Percentiles rank a stretch among this genome's conserved stretches.
phyloP scores from a whole-genome alignment of 352 stramenopile genomes.

The Globisporangium perplexum region DNA sequence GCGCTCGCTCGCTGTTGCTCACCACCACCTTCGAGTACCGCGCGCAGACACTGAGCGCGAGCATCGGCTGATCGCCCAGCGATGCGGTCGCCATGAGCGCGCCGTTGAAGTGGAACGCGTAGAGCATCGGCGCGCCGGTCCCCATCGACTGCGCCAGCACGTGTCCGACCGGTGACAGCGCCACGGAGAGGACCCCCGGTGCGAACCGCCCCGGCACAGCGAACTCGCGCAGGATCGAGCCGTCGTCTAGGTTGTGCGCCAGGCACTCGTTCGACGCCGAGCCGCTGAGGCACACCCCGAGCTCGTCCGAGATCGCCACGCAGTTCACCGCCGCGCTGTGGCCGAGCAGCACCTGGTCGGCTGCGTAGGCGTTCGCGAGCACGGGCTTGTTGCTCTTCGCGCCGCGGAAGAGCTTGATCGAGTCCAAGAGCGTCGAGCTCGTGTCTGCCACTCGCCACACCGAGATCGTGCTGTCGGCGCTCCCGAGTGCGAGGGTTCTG shows the following conservation, averaged over 20 bases:
- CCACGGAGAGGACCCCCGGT: slow-evolving; percentile 47
- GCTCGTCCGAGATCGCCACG: slow-evolving; percentile 59
- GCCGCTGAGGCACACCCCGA: slow-evolving; percentile 67
- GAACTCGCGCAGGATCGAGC: slow-evolving; percentile 56
- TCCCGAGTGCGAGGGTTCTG: slow-evolving; percentile 46
- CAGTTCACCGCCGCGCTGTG: slow-evolving; percentile 61
- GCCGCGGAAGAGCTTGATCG: slow-evolving; percentile 71
- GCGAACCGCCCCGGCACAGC: slow-evolving; percentile 34
- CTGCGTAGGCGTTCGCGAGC: slow-evolving; percentile 69
- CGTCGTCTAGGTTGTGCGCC: slow-evolving; percentile 54
- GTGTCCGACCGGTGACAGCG: slow-evolving; percentile 58
- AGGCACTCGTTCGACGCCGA: slow-evolving; percentile 65
- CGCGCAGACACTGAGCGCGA: slow-evolving; percentile 43
- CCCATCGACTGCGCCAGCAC: slow-evolving; percentile 71
- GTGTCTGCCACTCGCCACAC: slow-evolving; percentile 71
- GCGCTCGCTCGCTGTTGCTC: slow-evolving; percentile 45
- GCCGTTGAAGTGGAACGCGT: slow-evolving; percentile 76
- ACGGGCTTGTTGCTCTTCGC: slow-evolving; percentile 49
- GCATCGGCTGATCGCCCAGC: slow-evolving; percentile 37
- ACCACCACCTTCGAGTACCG: slow-evolving; percentile 64
- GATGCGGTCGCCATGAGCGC: slow-evolving; percentile 35
- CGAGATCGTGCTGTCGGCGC: slow-evolving; percentile 67
- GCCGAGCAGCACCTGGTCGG: slow-evolving; percentile 70
- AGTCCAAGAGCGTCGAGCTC: slow-evolving; percentile 64
- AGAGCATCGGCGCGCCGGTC: slow-evolving; percentile 40